Evolutionary conservation across 306 rosid species (phyloP).

Genomic region (cucumber (Cucumis sativus)): Cucumber_9930_V3 NC_026658.2:5103501-5104000

Average conservation of each 20-base stretch:
- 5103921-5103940: background rate
- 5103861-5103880: background rate
- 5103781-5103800: slow-evolving; percentile 15
- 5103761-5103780: slow-evolving; percentile 20
- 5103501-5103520: background rate
- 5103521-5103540: background rate
- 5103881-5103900: background rate
- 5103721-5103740: slow-evolving; percentile 91
- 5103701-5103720: slow-evolving; percentile 98
- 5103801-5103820: background rate
- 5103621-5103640: background rate
- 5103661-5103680: background rate
- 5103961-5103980: background rate
- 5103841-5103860: background rate
- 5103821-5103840: background rate
- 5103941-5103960: background rate
- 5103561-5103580: background rate
- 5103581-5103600: background rate
- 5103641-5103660: background rate
- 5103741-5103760: slow-evolving; percentile 52
- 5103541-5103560: background rate
- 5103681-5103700: background rate
- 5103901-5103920: background rate
- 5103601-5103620: background rate
- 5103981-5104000: background rate